Conservation (phyloP, 768 basidiomycete genomes). For the Lenzites betulinus region DNA sequence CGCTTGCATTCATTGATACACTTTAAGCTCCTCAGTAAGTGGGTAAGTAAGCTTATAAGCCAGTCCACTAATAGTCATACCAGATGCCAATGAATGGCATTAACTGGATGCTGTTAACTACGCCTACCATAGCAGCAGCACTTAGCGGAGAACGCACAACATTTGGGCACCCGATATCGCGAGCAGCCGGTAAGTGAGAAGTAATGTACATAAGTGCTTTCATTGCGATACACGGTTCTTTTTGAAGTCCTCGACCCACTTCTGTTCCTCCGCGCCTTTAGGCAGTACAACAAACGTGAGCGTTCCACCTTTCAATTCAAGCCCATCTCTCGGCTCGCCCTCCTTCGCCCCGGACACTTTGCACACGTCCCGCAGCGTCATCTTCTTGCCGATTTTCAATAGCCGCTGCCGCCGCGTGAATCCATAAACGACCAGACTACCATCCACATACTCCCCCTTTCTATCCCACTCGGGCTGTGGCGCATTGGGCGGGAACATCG, state of each 20-base stretch:
- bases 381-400: conserved; percentile 89
- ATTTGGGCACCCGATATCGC: too few species aligned
- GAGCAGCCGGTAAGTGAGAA: too few species aligned
- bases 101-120: too few species aligned
- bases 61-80: too few species aligned
- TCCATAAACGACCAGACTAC: conserved; percentile 77
- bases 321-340: conserved; percentile 67
- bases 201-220: not conserved
- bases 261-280: conserved; percentile 72
- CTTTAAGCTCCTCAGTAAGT: not conserved
- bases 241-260: conserved; percentile 92
- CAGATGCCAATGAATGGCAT: too few species aligned
- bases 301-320: conserved; percentile 83
- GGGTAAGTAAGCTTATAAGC: too few species aligned
- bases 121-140: too few species aligned
- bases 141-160: too few species aligned
- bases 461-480: conserved; percentile 77
- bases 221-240: conserved; percentile 14
- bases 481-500: conserved; percentile 80
- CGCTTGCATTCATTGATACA: too few species aligned
- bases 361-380: conserved; percentile 81
- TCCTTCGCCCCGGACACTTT: conserved; percentile 59
- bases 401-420: conserved; percentile 75
- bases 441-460: conserved; percentile 62
- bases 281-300: conserved; percentile 79